phyloP scores from a whole-genome alignment of 192 early-diverging fungal species.

The Podila epigama region DNA sequence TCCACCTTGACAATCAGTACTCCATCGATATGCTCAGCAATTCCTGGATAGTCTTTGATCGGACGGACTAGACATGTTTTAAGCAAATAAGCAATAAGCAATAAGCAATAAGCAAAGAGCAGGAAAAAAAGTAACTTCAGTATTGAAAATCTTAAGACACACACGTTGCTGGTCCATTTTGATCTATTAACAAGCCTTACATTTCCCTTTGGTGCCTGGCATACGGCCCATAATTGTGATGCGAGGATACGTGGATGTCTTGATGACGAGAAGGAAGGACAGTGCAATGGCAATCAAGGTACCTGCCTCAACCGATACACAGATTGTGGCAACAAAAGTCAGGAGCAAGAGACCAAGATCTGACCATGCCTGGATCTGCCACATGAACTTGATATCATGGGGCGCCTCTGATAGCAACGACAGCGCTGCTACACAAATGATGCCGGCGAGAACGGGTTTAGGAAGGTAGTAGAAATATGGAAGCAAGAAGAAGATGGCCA shows the following conservation, averaged over 20 bases:
- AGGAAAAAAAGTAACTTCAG: not conserved
- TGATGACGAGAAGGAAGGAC: slow-evolving; percentile 90
- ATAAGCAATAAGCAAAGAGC: too few species aligned
- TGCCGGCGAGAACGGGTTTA: slow-evolving; percentile 77
- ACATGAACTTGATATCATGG: slow-evolving; percentile 81
- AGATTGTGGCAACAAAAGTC: slow-evolving; percentile 91
- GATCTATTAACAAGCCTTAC: too few species aligned
- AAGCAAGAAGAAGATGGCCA: slow-evolving; percentile 84
- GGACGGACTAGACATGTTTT: slow-evolving; percentile 77
- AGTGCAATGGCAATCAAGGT: slow-evolving; percentile 90
- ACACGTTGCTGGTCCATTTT: too few species aligned
- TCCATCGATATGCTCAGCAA: slow-evolving; percentile 82
- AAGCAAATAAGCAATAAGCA: too few species aligned
- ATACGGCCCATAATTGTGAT: slow-evolving; percentile 76
- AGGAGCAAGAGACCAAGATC: slow-evolving; percentile 85
- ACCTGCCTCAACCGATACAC: slow-evolving; percentile 91
- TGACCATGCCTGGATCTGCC: slow-evolving; percentile 78
- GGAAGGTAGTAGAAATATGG: slow-evolving; percentile 88
- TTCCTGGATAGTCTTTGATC: slow-evolving; percentile 64
- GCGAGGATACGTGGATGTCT: slow-evolving; percentile 86
- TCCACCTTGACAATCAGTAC: slow-evolving; percentile 89
- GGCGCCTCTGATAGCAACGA: slow-evolving; percentile 79
- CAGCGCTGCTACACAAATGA: slow-evolving; percentile 85
- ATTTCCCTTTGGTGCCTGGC: slow-evolving; percentile 35
- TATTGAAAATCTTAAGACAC: not conserved